Percentiles rank a stretch among this genome's conserved stretches.
phyloP scores from a whole-genome alignment of 352 stramenopile genomes.

The Globisporangium canariense region DNA sequence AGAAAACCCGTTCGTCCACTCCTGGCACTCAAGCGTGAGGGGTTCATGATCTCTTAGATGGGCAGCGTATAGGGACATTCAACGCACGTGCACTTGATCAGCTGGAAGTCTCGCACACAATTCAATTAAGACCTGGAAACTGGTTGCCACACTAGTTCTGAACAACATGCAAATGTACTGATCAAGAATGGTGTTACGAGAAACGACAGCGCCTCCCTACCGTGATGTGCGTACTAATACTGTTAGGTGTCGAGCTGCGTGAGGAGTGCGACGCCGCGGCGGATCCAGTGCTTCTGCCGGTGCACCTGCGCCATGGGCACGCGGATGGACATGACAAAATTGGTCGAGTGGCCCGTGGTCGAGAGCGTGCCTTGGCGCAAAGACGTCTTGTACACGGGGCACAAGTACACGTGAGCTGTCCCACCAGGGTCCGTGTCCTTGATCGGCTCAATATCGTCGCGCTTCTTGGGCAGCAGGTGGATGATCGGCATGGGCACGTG shows the following conservation, averaged over 20 bases:
- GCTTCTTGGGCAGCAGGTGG: constrained; percentile 73
- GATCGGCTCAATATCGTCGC: constrained; percentile 85
- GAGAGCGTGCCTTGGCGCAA: constrained; percentile 89
- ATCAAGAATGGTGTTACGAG: too few species aligned
- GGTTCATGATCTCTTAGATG: too few species aligned
- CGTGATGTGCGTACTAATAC: too few species aligned
- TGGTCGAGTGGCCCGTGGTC: constrained; percentile 93
- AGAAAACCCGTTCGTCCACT: too few species aligned
- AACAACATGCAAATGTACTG: too few species aligned
- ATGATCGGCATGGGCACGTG: constrained; percentile 87
- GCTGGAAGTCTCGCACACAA: too few species aligned
- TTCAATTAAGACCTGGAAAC: too few species aligned
- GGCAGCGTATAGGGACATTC: too few species aligned
- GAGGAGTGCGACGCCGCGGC: constrained; percentile 91
- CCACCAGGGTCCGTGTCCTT: constrained; percentile 85
- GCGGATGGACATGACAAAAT: constrained; percentile 95
- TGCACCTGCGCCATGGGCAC: constrained; percentile 87
- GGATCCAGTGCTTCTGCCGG: constrained; percentile 94
- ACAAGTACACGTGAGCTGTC: constrained; percentile 91
- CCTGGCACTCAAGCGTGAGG: too few species aligned
- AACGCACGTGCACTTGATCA: too few species aligned
- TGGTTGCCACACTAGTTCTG: too few species aligned
- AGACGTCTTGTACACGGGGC: constrained; percentile 92
- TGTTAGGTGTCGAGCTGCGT: constrained; percentile 88
- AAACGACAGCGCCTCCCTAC: too few species aligned